Evolutionary conservation across 176 grass and related monocot genomes (phyloP), one percentile per base, ranked within the genome.

Genomic region (Ensete ventricosum): DNA sequence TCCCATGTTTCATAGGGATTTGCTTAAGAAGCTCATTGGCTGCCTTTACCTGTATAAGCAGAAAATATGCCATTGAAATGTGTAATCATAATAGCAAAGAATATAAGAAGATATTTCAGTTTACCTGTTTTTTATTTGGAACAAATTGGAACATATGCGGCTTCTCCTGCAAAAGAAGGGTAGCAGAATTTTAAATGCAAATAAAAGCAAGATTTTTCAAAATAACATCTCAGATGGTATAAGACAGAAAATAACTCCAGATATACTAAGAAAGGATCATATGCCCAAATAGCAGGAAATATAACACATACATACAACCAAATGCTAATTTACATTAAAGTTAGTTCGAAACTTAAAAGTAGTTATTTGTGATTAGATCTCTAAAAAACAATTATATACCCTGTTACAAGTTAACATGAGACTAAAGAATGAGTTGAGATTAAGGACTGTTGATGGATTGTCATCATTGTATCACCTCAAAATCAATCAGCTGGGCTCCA

Each of bases 61-160:
- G 12, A 2, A 53, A 27, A 22, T 67, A 74, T 71, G 62, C 72
- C 73, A 72, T 55, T 22, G 22, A 63, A 71, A 70, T n/a, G 26
- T 52, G 76, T 53, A 10, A 24, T 76, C 50, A 74, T 52, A 66
- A 51, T 59, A 69, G 58, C 79, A 54, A 10, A 71, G 71, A 53
- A 76, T 12, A 77, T 60, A 64, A 51, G 64, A 74, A 71, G 34
- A 43, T 43, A 78, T 71, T 69, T 55, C 53, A 67, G 20, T 66
- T 25, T 74, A 98, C 90, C 94, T 98, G 90, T 80, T 91, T 98
- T 66, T 91, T 87, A 79, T 89, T 91, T 75, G 94, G 78, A 87
- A 98, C 82, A 71, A 98, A 98, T 77, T 93, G 90, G 80, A 98
- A 98, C 94, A 93, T 82, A 54, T 98, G 85, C 76, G 94, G 90